Conservation (phyloP, 139 green algal species). For the Tetradesmus obliquus region DNA sequence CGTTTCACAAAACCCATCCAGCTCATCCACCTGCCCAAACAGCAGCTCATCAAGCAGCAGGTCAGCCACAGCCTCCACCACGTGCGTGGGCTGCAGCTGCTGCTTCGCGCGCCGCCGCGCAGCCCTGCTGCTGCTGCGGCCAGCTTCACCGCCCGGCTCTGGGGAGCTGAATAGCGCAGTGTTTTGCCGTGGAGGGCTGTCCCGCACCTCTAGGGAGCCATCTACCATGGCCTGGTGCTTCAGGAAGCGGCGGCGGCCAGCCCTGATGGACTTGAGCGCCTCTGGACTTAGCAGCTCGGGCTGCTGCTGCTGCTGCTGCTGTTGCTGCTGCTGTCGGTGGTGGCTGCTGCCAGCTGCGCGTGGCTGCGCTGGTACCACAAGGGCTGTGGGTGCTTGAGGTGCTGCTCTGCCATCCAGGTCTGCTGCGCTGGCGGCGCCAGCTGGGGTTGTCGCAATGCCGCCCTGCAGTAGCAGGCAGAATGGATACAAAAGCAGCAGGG, state of each 20-base stretch:
- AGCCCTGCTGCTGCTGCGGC: not conserved
- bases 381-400: not conserved
- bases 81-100: conserved; percentile 9
- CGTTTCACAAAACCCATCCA: conserved; percentile 14
- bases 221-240: conserved; percentile 15
- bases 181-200: not conserved
- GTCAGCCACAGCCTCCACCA: conserved; percentile 41
- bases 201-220: conserved; percentile 10
- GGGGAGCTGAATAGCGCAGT: not conserved
- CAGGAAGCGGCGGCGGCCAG: not conserved
- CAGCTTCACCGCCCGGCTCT: not conserved
- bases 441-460: not conserved
- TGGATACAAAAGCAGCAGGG: too few relatives aligned
- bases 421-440: not conserved
- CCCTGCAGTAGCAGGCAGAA: not conserved
- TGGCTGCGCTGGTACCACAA: not conserved
- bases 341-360: not conserved
- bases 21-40: conserved; percentile 3
- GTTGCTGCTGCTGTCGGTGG: not conserved
- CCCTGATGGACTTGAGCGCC: conserved; percentile 19
- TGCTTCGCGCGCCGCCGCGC: not conserved
- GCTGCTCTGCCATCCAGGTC: not conserved
- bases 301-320: conserved; percentile 2
- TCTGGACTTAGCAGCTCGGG: not conserved
- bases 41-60: conserved; percentile 44